Conservation (phyloP, 2,329 filamentous ascomycete species). For the Coleophoma cylindrospora region DNA sequence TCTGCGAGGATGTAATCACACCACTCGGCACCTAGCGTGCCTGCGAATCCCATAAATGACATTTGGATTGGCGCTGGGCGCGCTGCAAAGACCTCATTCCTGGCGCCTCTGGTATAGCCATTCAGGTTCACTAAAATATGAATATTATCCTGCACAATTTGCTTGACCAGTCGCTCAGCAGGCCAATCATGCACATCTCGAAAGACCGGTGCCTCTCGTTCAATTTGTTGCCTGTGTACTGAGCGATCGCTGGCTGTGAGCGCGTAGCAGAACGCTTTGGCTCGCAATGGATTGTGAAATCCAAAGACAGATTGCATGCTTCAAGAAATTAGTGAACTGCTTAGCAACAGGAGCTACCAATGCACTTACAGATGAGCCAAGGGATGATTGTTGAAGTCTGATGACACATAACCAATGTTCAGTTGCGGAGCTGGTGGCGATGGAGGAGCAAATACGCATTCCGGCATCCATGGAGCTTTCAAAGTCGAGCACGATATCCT, state of each 20-base stretch:
- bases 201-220: conserved; percentile 87
- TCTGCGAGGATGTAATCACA: conserved; percentile 96
- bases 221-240: conserved; percentile 84
- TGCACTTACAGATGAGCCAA: conserved; percentile 72
- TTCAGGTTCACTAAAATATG: conserved; percentile 98
- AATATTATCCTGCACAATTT: conserved; percentile 82
- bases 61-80: conserved; percentile 94
- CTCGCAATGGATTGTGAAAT: conserved; percentile 68
- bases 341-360: not conserved
- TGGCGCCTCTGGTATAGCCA: conserved; percentile 92
- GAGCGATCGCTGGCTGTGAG: conserved; percentile 90
- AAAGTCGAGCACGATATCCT: conserved; percentile 90
- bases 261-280: conserved; percentile 90
- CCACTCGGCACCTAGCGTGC: conserved; percentile 94
- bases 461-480: conserved; percentile 78
- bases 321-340: conserved; percentile 3
- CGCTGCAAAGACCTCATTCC: conserved; percentile 95
- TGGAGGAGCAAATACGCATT: conserved; percentile 78
- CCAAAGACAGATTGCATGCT: conserved; percentile 98
- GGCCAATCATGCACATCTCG: conserved; percentile 84
- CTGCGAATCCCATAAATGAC: conserved; percentile 99
- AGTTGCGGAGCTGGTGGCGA: conserved; percentile 74
- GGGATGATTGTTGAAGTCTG: conserved; percentile 98
- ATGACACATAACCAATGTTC: conserved; percentile 95
- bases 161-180: conserved; percentile 75